Evolutionary conservation across 1,284 basidiomycete species (phyloP).

Genomic region (Ganoderma resinaceum): DNA sequence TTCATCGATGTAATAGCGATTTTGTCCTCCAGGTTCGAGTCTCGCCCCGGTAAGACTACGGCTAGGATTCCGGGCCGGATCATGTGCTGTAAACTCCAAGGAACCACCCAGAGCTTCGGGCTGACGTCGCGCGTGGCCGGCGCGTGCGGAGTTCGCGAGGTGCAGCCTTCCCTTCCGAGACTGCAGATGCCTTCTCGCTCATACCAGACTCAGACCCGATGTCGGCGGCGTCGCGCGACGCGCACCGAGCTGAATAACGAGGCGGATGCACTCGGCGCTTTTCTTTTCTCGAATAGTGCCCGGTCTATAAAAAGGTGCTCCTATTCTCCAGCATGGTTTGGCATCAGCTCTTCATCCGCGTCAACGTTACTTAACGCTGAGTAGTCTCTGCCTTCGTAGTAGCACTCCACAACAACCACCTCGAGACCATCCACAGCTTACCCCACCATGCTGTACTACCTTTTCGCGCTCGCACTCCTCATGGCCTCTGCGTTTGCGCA

Average conservation of each 20-base stretch:
- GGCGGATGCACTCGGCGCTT: no score
- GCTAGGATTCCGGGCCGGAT: neutral
- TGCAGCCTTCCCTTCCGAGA: neutral
- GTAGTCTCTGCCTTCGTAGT: neutral
- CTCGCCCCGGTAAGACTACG: neutral
- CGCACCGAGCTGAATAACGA: neutral
- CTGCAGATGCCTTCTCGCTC: neutral
- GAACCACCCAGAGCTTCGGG: neutral
- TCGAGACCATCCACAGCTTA: neutral
- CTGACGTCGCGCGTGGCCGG: neutral
- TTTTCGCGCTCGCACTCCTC: slow-evolving; percentile 25
- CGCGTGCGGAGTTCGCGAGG: neutral
- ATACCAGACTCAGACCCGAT: neutral
- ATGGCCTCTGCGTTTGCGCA: slow-evolving; percentile 47
- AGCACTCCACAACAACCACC: neutral
- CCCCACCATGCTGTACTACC: slow-evolving; percentile 2
- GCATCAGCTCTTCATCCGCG: neutral
- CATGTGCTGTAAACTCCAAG: neutral
- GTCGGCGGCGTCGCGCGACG: neutral
- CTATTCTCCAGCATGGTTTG: neutral
- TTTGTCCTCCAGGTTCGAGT: neutral
- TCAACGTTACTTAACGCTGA: neutral
- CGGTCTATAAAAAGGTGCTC: neutral
- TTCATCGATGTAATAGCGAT: neutral
- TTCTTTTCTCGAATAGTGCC: neutral